phyloP scores from a whole-genome alignment of 1,284 basidiomycete species.

The Gomphus sp. region DNA sequence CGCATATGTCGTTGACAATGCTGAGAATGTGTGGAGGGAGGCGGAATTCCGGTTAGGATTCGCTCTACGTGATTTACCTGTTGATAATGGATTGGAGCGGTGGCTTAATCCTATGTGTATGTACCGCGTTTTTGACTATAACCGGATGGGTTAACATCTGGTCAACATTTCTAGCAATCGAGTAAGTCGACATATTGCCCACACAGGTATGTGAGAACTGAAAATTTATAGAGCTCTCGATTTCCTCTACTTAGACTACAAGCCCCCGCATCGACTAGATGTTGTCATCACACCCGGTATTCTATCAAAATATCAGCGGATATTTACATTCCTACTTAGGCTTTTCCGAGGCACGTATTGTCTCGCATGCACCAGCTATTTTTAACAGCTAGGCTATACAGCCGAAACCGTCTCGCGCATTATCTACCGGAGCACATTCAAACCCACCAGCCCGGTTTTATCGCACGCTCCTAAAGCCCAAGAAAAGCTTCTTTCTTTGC shows the following conservation, averaged over 20 bases:
- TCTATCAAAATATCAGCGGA: conserved; percentile 74
- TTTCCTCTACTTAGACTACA: conserved; percentile 82
- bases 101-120: conserved; percentile 74
- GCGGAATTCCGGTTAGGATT: conserved; percentile 76
- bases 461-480: neutral
- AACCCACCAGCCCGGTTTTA: neutral
- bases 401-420: conserved; percentile 55
- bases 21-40: conserved; percentile 35
- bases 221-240: conserved; percentile 57
- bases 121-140: conserved; percentile 20
- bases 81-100: conserved; percentile 40
- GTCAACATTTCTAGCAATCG: conserved; percentile 33
- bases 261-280: conserved; percentile 63
- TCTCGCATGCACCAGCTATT: neutral
- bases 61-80: conserved; percentile 63
- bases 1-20: conserved; percentile 16
- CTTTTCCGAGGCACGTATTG: conserved; percentile 55
- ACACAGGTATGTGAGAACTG: neutral
- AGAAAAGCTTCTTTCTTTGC: conserved; percentile 31
- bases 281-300: conserved; percentile 60
- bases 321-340: conserved; percentile 72
- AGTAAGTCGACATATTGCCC: conserved; percentile 32
- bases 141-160: neutral
- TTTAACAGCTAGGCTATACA: neutral
- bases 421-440: conserved; percentile 38